Evolutionary conservation across 2,329 filamentous ascomycete genomes (phyloP).

Genomic region (Bipolaris victoriae): DNA sequence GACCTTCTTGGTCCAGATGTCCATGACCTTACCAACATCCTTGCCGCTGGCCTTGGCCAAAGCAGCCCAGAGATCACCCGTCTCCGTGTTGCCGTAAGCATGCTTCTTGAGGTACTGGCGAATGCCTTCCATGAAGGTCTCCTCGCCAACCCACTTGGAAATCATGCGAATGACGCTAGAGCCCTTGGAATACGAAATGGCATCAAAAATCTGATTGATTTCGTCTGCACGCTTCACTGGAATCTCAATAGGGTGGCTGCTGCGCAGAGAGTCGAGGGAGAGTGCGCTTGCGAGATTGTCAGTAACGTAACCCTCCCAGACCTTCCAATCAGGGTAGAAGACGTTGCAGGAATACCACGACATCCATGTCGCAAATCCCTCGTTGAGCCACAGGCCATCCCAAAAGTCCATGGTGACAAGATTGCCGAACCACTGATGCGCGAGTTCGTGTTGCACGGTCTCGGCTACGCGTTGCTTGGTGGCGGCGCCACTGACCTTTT

Average conservation of each 20-base stretch:
- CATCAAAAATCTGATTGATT: constrained; percentile 98
- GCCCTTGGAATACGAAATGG: constrained; percentile 96
- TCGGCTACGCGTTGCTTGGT: constrained; percentile 93
- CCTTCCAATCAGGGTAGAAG: constrained; percentile 98
- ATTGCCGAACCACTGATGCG: constrained; percentile 98
- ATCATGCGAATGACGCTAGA: constrained; percentile 97
- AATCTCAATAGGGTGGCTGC: constrained; percentile 95
- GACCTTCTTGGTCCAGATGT: constrained; percentile 96
- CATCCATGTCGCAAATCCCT: constrained; percentile 92
- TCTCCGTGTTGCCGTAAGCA: constrained; percentile 94
- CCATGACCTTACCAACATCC: constrained; percentile 87
- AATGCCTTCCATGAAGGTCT: constrained; percentile 90
- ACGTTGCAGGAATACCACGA: constrained; percentile 92
- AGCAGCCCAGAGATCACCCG: constrained; percentile 87
- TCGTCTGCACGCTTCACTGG: constrained; percentile 94
- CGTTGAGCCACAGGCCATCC: constrained; percentile 96
- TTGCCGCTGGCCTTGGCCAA: constrained; percentile 89
- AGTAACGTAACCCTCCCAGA: constrained; percentile 94
- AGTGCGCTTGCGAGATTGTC: constrained; percentile 90
- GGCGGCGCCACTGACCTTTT: constrained; percentile 86
- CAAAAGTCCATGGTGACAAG: constrained; percentile 98
- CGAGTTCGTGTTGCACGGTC: constrained; percentile 94
- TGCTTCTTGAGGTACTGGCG: constrained; percentile 92
- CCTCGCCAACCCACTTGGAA: constrained; percentile 91
- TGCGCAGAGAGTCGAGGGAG: constrained; percentile 85